phyloP scores from a whole-genome alignment of 306 rosid genomes.

The Begonia loranthoides region DNA sequence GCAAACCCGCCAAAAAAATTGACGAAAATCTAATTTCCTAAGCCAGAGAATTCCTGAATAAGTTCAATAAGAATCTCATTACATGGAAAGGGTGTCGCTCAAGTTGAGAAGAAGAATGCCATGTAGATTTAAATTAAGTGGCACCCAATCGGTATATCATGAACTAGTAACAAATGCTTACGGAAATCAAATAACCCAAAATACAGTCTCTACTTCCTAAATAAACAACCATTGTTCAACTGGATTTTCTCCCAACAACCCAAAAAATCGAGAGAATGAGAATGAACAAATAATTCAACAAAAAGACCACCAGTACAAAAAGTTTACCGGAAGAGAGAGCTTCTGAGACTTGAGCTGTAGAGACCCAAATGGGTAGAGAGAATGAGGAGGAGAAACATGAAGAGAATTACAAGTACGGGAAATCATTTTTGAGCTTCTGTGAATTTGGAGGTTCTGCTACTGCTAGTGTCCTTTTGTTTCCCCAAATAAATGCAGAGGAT shows the following conservation, averaged over 20 bases:
- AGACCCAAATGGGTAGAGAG: slow-evolving; percentile 6
- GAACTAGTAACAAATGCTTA: neutral
- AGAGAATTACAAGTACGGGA: slow-evolving; percentile 5
- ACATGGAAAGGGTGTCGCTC: too few relatives aligned
- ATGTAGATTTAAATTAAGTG: too few relatives aligned
- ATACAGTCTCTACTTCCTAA: neutral
- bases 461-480: neutral
- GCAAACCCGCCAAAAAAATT: too few relatives aligned
- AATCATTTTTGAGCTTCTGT: slow-evolving; percentile 3
- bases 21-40: too few relatives aligned
- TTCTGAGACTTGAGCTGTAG: slow-evolving; percentile 11
- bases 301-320: neutral
- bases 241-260: too few relatives aligned
- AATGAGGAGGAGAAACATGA: slow-evolving; percentile 11
- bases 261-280: neutral
- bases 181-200: neutral
- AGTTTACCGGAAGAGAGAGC: slow-evolving; percentile 10
- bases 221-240: neutral
- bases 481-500: neutral
- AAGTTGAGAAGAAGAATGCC: too few relatives aligned
- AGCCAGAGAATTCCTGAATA: too few relatives aligned
- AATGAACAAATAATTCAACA: neutral
- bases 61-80: too few relatives aligned
- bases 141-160: neutral
- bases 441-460: slow-evolving; percentile 1